phyloP scores from a whole-genome alignment of 257 asterid genomes.

The Orobanche coerulescens region DNA sequence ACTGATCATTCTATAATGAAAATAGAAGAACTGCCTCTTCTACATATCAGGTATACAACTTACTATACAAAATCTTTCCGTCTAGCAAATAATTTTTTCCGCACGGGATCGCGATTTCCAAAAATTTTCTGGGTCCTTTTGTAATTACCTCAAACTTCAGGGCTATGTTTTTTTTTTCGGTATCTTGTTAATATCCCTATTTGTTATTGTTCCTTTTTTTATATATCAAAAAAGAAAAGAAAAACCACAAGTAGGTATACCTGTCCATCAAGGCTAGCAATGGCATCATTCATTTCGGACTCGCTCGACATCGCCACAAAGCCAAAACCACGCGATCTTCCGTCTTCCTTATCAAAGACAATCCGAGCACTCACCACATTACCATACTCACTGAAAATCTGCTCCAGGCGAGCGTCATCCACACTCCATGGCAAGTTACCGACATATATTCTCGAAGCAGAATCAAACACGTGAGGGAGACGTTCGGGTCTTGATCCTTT shows the following conservation, averaged over 20 bases:
- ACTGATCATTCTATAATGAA: too few species aligned
- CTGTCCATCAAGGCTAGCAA: conserved; percentile 82
- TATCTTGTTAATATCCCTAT: too few species aligned
- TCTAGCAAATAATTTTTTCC: too few species aligned
- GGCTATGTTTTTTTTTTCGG: too few species aligned
- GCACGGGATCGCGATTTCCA: too few species aligned
- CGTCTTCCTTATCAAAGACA: conserved; percentile 64
- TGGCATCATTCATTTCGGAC: conserved; percentile 77
- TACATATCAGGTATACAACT: too few species aligned
- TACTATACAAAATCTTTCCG: too few species aligned
- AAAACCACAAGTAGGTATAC: conserved; percentile 25
- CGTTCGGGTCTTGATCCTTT: conserved; percentile 73
- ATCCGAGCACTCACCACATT: conserved; percentile 77
- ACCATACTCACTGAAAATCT: conserved; percentile 77
- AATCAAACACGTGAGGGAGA: conserved; percentile 45
- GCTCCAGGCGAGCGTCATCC: conserved; percentile 60
- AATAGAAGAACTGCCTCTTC: too few species aligned
- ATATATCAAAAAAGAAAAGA: neutral
- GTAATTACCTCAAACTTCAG: too few species aligned
- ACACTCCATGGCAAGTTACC: conserved; percentile 90
- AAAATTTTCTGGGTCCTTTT: too few species aligned
- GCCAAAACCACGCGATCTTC: conserved; percentile 93
- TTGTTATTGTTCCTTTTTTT: neutral
- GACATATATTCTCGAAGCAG: conserved; percentile 56
- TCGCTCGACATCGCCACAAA: conserved; percentile 75